A percentile compares a stretch with the other conserved stretches of the same genome.
Conservation (phyloP, 2,329 filamentous ascomycete species). For the Chaetomium strumarium region DNA sequence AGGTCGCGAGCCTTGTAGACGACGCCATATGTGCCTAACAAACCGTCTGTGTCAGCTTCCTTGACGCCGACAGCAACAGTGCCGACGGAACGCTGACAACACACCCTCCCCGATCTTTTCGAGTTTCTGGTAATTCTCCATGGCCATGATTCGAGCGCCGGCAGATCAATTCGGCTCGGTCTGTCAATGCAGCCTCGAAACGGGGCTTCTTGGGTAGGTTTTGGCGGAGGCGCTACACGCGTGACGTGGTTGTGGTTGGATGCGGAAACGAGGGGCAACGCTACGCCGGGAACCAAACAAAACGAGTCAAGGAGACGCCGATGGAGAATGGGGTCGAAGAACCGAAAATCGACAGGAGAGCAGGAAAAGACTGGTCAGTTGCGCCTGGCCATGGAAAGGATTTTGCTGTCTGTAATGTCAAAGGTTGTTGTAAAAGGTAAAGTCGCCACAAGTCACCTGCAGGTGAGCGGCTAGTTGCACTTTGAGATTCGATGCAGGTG, state of each 20-base stretch:
- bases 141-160: conserved; percentile 32
- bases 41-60: conserved; percentile 1
- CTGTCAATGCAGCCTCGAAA: not conserved
- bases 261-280: conserved; percentile 16
- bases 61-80: not conserved
- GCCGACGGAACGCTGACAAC: conserved; percentile 23
- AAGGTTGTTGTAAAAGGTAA: not conserved
- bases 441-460: not conserved
- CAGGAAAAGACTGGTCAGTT: conserved; percentile 11
- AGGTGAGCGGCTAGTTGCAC: not conserved
- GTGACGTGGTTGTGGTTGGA: not conserved
- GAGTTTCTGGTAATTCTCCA: conserved; percentile 91
- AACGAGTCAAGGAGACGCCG: not conserved
- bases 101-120: conserved; percentile 88
- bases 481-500: not conserved
- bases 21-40: conserved; percentile 76
- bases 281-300: conserved; percentile 13
- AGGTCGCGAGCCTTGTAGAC: conserved; percentile 88
- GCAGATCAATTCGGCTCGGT: not conserved
- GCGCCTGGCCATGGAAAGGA: conserved; percentile 12
- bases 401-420: conserved; percentile 12
- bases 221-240: not conserved
- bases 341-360: conserved; percentile 8
- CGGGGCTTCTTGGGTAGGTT: not conserved
- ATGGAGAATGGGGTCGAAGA: not conserved